Evolutionary conservation across 495 filamentous ascomycete genomes (phyloP), one percentile per base, ranked within the genome.

Genomic region (Poronia punctata): DNA sequence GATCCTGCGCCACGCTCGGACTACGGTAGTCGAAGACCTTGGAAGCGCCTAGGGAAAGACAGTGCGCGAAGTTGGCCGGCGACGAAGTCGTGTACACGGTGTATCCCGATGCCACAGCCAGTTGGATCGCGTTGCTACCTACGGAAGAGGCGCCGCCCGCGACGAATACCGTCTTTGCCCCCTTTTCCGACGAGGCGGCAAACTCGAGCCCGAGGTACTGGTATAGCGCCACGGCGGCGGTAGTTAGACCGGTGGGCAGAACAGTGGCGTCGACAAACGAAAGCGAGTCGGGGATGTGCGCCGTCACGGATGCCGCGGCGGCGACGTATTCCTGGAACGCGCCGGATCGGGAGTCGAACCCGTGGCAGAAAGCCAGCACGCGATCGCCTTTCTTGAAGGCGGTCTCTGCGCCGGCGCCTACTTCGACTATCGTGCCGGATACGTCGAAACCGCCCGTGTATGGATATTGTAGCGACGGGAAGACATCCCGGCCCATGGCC

Each of bases 51-150:
- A 81, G 66, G 0, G 33, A 44, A 43, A 66, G 68, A 40, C 75
- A 61, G 46, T 68, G 71, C 0, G 66, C 66, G 38, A 74, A 67
- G 51, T 84, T 82, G 38, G 61, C 62, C 0, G 64, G 56, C 1
- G 70, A 74, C 2, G 74, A 63, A 0, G 77, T 82, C 0, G 74
- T 64, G 43, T 78, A 54, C 0, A 85, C 80, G 16, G 74, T 68
- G 28, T 73, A 74, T 4, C 81, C 82, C 0, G 78, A 64, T 0
- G 74, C 71, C 0, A 62, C 64, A 7, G 77, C 79, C 11, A 81
- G 64, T 46, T 86, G 83, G 47, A 83, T 80, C 1, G 75, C 76
- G 40, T 71, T 72, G 48, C 64, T 65, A 11, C 82, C 81, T 11
- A 83, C 74, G 36, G 71, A 75, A 5, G 65, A 64, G 3, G 73